phyloP scores from a whole-genome alignment of 2,329 filamentous ascomycete species.

The Colletotrichum truncatum region DNA sequence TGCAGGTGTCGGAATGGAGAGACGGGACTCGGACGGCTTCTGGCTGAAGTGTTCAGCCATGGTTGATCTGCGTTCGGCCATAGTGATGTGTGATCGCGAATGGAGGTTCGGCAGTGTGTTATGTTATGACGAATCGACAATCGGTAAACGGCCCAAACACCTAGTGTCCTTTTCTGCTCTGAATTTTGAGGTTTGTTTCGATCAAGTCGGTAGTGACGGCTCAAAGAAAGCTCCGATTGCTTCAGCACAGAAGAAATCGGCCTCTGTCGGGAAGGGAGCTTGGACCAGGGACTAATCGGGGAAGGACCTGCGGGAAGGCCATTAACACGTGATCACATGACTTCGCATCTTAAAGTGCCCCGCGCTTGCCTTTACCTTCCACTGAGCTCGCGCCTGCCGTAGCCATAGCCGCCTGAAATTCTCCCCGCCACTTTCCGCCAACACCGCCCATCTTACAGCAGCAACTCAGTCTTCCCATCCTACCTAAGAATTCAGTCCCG shows the following conservation, averaged over 20 bases:
- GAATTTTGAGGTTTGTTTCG: not conserved
- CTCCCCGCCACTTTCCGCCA: not conserved
- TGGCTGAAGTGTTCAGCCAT: slow-evolving; percentile 38
- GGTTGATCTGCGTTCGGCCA: not conserved
- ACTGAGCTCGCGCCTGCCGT: not conserved
- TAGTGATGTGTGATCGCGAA: not conserved
- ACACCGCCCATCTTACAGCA: not conserved
- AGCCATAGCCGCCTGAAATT: not conserved
- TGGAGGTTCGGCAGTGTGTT: not conserved
- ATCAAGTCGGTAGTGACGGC: not conserved
- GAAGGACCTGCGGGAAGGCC: not conserved
- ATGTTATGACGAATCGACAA: not conserved
- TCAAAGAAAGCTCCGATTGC: not conserved
- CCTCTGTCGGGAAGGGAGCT: not conserved
- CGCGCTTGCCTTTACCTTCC: not conserved
- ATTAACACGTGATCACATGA: slow-evolving; percentile 38
- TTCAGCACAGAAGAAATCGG: not conserved
- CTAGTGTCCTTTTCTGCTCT: too few relatives aligned
- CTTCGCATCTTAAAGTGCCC: slow-evolving; percentile 33
- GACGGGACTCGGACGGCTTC: slow-evolving; percentile 50
- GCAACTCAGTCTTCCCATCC: too few relatives aligned
- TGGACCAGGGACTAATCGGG: slow-evolving; percentile 1
- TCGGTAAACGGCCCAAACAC: too few relatives aligned
- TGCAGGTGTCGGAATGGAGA: slow-evolving; percentile 70
- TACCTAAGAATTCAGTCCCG: too few relatives aligned